Evolutionary conservation across 225 moss, liverwort and hornwort genomes (phyloP), one percentile per base, ranked within the genome.

Genomic region (Sphagnum contortum): DNA sequence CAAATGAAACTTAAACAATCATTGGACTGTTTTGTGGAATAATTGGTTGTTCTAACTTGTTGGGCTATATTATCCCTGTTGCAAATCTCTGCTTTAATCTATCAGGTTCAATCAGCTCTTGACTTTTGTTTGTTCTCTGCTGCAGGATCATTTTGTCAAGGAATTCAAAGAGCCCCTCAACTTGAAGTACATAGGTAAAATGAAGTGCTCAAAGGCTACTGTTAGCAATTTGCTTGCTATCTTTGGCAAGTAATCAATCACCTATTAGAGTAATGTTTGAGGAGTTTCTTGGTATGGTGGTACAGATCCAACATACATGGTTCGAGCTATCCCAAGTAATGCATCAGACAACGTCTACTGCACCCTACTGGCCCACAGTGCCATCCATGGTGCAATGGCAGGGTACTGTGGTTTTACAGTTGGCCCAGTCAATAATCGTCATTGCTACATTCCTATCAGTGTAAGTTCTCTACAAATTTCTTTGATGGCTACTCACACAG

Each of bases 381-480:
- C 91, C 63, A 88, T 91, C 13, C 91, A 91, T 62, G 91, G 91
- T 3, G 86, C 88, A 5, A 91, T 91, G 91, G 91, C 91, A 47
- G 91, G 91, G 9, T 91, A 88, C 45, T 64, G 86, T 4, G 83
- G 86, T 13, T 91, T 91, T 67, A 83, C 88, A 6, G 91, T 81
- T 2, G 91, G 91, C 44, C 82, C 91, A 2, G 91, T 91, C 5
- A 91, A 91, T 57, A 85, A 79, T 3, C 75, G 82, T 2, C 88
- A 88, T 61, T 86, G 86, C 61, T 91, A 88, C 78, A 81, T 91
- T 65, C 86, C 91, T 62, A 78, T 88, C 55, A 66, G 77, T 12
- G 84, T 84, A 60, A 64, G 72, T 60, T 67, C 14, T 44, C 44
- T 13, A 58, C 58, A 29, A 29, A 29, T 29, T 29, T 29, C 29